Base-by-base conservation (phyloP, 2,329 filamentous ascomycete species). In the Mariannaea elegans region DNA sequence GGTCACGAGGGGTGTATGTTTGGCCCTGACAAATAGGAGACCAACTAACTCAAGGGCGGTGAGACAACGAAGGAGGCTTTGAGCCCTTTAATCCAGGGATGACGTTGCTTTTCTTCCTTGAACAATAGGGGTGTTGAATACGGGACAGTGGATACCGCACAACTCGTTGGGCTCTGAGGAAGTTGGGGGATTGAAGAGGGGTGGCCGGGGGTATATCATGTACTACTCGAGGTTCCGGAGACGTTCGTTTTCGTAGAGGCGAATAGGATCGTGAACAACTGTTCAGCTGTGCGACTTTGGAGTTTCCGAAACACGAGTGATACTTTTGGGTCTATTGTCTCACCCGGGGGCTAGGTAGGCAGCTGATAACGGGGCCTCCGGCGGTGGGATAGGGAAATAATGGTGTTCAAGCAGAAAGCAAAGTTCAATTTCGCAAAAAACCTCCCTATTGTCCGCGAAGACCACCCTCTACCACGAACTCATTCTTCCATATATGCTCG, bases 361-460 rank as follows among this genome's bases (percentile, higher is more conserved):
- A n/a, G 21, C 18, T 13, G 29, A 19, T 7, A 14, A 19, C 13
- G 46, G 31, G 5, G n/a, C 18, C 32, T 18, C 27, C 27, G 42
- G 44, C 29, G 44, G 24, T 31, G 16, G 29, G 29, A 18, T 24
- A 24, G 14, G 44, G 27, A 12, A 18, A 32, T 1, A 23, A 7
- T 12, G 13, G 12, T 18, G 4, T 39, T 19, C 4, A 5, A n/a
- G 36, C 9, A 18, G 16, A 39, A 12, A 39, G 36, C 7, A 39
- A 39, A 18, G 32, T 52, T 6, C 3, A 52, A 58, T 34, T 58
- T 29, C 18, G 46, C 23, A 39, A 14, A 39, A 41, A 23, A 47
- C 18, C 18, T n/a, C 34, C 19, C 24, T 42, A 39, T 44, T 41
- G 48, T 47, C 48, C 55, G 55, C 18, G 55, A 47, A 41, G 34